Evolutionary conservation across 306 rosid genomes (phyloP).

Genomic region (Amphicarpaea edgeworthii): DNA sequence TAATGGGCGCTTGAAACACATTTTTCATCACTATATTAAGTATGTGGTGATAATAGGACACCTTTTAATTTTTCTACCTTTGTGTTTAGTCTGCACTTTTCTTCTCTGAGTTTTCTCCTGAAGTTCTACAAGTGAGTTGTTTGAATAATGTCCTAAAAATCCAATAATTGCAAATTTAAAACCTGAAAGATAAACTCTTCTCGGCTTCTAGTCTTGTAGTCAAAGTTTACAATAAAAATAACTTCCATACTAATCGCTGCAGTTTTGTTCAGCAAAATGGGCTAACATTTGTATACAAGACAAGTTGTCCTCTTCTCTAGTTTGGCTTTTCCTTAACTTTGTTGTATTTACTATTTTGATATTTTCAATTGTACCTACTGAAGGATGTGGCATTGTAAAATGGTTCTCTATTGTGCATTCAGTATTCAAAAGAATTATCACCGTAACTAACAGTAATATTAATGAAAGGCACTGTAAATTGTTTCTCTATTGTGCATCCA

Average conservation of each 20-base stretch:
- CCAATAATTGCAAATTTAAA: not conserved
- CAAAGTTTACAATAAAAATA: not conserved
- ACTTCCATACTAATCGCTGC: not conserved
- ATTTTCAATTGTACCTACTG: not conserved
- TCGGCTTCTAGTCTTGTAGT: not conserved
- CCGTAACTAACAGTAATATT: not conserved
- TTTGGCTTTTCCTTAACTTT: constrained; percentile 4
- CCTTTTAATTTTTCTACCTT: too few species aligned
- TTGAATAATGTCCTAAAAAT: not conserved
- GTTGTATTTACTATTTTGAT: not conserved
- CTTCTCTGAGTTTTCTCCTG: too few species aligned
- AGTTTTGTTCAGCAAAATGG: not conserved
- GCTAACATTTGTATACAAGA: not conserved
- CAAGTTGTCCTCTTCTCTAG: not conserved
- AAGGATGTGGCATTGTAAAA: not conserved
- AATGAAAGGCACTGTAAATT: not conserved
- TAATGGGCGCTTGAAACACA: too few species aligned
- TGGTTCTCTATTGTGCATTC: not conserved
- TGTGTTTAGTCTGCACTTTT: too few species aligned
- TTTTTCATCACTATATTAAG: too few species aligned
- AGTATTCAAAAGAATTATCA: too few species aligned
- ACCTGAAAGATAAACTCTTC: constrained; percentile 11
- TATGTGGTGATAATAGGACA: too few species aligned
- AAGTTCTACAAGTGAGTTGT: not conserved
- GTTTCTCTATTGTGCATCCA: not conserved